Evolutionary conservation across 1,139 yeast genomes (phyloP).

Genomic region (Scheffersomyces titani): DNA sequence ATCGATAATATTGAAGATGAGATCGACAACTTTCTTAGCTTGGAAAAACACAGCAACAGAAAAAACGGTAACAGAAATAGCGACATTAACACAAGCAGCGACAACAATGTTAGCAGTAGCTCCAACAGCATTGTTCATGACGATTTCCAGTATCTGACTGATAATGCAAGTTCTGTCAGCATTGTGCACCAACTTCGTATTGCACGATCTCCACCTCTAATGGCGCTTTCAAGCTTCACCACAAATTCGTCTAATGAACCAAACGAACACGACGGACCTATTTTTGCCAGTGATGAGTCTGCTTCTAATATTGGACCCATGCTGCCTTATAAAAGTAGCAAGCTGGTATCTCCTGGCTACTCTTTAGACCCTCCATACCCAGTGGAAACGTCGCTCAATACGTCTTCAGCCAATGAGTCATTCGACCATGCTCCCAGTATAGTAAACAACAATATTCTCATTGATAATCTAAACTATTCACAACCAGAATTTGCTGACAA

Average conservation of each 20-base stretch:
- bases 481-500: background rate
- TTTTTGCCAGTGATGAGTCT: background rate
- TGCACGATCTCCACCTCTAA: conserved; percentile 9
- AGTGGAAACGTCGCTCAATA: background rate
- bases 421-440: background rate
- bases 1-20: conserved; percentile 20
- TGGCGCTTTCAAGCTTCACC: conserved; percentile 10
- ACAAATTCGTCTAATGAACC: conserved; percentile 5
- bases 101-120: background rate
- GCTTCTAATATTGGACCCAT: background rate
- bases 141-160: conserved; percentile 3
- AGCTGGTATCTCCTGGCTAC: background rate
- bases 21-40: conserved; percentile 13
- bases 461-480: background rate
- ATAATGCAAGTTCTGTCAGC: conserved; percentile 6
- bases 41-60: conserved; percentile 4
- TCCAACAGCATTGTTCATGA: background rate
- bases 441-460: background rate
- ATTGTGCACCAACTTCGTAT: conserved; percentile 6
- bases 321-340: background rate
- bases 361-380: conserved; percentile 1
- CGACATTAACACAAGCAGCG: background rate
- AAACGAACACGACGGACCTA: background rate
- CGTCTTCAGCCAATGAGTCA: background rate
- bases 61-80: background rate